Evolutionary conservation across 805 yeast genomes (phyloP), one percentile per base, ranked within the genome.

Genomic region (Yarrowia keelungensis): DNA sequence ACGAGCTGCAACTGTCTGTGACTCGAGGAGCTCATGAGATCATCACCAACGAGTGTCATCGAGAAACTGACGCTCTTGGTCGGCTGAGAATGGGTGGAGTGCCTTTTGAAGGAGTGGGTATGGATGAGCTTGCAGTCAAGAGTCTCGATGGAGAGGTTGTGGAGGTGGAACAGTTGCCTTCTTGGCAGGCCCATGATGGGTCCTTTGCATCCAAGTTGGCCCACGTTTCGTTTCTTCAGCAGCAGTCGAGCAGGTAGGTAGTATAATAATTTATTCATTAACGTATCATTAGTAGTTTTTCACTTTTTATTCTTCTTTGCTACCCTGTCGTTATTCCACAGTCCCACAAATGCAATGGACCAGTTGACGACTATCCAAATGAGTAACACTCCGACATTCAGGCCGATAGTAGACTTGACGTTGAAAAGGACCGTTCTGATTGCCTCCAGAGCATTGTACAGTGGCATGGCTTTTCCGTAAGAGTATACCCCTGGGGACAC

Each of bases 391-490:
- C 90, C 92, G 70, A 83, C 80, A 73, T 88, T 82, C 72, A 87
- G 76, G 14, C 92, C 92, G 74, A 89, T 67, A 32, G 83, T 73
- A 4, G 87, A 87, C 73, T 83, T 86, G 73, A 84, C 83, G 73
- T 86, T 78, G 73, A 87, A 83, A 64, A 89, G 80, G 0, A 88
- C 77, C 1, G 88, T 87, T 75, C 87, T 87, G 73, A 83, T 82
- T 38, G 86, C 82, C 72, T 87, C 91, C 66, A 83, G 82, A 0
- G 89, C 84, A 72, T 89, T 88, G 73, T 87, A 87, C 67, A 89
- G 82, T 5, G 95, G 96, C 80, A 87, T 79, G 19, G 85, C 89
- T 73, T 87, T 87, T 19, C 92, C 90, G 75, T 83, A 87, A 69
- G 88, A 78, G 78, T 80, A 89, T 71, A 90, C 81, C n/a, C 76